Evolutionary conservation across 768 basidiomycete species (phyloP).

Genomic region (Tulasnella sp.): DNA sequence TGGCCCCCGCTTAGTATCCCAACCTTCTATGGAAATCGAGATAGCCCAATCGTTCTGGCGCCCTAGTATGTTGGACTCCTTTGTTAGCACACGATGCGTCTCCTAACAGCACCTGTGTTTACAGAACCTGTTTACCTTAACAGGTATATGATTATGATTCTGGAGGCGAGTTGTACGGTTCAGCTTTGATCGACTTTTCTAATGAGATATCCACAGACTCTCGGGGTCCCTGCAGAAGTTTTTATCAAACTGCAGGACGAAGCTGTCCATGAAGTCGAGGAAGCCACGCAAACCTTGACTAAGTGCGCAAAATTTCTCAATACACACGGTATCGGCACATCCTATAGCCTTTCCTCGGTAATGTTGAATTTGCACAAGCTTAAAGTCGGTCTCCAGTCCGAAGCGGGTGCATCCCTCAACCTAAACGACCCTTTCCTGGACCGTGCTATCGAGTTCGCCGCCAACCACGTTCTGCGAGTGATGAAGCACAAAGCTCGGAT

Average conservation of each 20-base stretch:
- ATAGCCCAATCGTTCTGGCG: constrained; percentile 62
- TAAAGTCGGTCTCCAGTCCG: constrained; percentile 43
- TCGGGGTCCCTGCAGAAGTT: constrained; percentile 54
- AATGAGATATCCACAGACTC: constrained; percentile 55
- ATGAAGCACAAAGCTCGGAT: constrained; percentile 66
- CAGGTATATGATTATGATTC: constrained; percentile 60
- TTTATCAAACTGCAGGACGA: constrained; percentile 54
- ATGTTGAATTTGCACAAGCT: constrained; percentile 50
- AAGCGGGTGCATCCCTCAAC: constrained; percentile 33
- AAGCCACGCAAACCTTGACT: constrained; percentile 45
- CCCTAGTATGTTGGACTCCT: constrained; percentile 44
- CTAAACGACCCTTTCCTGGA: constrained; percentile 51
- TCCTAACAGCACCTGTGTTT: not conserved
- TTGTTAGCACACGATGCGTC: not conserved
- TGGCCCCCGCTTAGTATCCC: constrained; percentile 36
- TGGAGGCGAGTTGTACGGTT: constrained; percentile 42
- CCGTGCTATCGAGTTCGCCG: constrained; percentile 52
- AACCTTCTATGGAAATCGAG: constrained; percentile 49
- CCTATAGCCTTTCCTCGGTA: constrained; percentile 55
- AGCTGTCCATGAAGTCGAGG: constrained; percentile 49
- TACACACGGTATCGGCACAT: constrained; percentile 53
- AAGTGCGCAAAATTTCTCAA: constrained; percentile 53
- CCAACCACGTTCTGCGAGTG: constrained; percentile 60
- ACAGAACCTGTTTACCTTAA: constrained; percentile 33
- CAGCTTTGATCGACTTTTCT: constrained; percentile 31